Percentiles rank a stretch among this genome's conserved stretches.
These are phyloP conservation scores for Prunus kanzakura DNA, from an alignment of 306 rosid species.

Conservation along the genomic window DNA sequence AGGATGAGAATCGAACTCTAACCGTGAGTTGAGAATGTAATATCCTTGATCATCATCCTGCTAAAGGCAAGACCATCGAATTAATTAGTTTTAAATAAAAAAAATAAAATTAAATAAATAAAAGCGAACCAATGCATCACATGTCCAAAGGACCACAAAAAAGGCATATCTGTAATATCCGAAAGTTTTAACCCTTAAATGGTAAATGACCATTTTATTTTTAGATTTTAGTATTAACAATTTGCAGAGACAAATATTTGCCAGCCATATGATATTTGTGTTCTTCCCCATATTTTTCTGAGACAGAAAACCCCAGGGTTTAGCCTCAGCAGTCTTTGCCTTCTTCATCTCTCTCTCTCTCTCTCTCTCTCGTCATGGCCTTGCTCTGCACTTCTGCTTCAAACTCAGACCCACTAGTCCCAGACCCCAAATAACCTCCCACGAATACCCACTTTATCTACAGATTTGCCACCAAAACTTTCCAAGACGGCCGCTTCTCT, in stretches of 20 bases:
- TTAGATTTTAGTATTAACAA: not conserved
- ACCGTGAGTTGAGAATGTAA: no score
- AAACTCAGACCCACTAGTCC: slow-evolving; percentile 28
- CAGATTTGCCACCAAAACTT: slow-evolving; percentile 21
- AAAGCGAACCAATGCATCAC: not conserved
- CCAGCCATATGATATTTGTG: slow-evolving; percentile 10
- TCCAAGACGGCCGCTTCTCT: slow-evolving; percentile 42
- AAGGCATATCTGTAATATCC: slow-evolving; percentile 9
- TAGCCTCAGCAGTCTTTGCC: slow-evolving; percentile 18
- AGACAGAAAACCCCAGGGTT: slow-evolving; percentile 13
- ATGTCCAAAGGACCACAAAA: not conserved
- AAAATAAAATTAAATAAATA: not conserved
- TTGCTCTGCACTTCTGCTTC: slow-evolving; percentile 32
- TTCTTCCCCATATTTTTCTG: not conserved
- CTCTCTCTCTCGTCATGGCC: slow-evolving; percentile 14
- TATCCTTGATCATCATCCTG: no score
- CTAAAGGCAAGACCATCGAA: no score
- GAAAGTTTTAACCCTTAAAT: not conserved
- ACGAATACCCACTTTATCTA: slow-evolving; percentile 1
- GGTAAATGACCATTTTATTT: not conserved
- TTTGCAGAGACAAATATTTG: not conserved
- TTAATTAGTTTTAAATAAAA: no score
- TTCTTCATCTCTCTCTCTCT: slow-evolving; percentile 3
- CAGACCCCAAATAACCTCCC: slow-evolving; percentile 21
- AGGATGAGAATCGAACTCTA: no score